Evolutionary conservation across 169 alveolate species (phyloP), one percentile per base, ranked within the genome.

Genomic region (Fabrea salina): DNA sequence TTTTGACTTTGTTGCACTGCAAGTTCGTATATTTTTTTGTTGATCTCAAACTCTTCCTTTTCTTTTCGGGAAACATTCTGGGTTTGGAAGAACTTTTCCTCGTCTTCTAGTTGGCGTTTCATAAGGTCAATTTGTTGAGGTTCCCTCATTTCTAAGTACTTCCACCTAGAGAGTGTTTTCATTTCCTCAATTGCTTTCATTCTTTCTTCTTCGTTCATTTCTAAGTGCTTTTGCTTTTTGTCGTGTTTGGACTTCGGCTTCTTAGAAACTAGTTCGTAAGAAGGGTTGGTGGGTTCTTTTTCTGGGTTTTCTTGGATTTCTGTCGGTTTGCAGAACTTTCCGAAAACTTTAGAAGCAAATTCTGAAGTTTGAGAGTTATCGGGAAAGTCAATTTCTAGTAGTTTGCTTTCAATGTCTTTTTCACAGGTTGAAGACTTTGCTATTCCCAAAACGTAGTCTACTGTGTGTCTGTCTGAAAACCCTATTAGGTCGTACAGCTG

Each of bases 71-170:
- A 86, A 32, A 95, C 86, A 50, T 89, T 85, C n/a, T 88, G 83
- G 75, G 95, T 98, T 61, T 90, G 94, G 76, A 98, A 90, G 53
- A 93, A 79, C 54, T 96, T 82, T 83, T 97, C 95, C 43, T 98
- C 99, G 71, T 97, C 96, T 74, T 93, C 96, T 7, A 97, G 82
- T 78, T 95, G 84, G 75, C 97, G 97, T 82, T 89, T 87, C 27
- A 83, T 76, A 32, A 89, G 61, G 50, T 91, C 92, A 6, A 89
- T 53, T 80, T 93, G 86, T 56, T 87, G 88, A 61, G 76, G 86
- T 74, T 95, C 99, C 72, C 99, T 92, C 70, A 90, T 91, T 83
- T 94, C 97, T 82, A 98, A 86, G 85, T 98, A 98, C 49, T 94
- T 91, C 84, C 98, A 84, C 76, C 99, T 1, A 43, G 64, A 37